Conservation (phyloP, 2,329 filamentous ascomycete species). For the Parasarocladium wereldwijsianum region DNA sequence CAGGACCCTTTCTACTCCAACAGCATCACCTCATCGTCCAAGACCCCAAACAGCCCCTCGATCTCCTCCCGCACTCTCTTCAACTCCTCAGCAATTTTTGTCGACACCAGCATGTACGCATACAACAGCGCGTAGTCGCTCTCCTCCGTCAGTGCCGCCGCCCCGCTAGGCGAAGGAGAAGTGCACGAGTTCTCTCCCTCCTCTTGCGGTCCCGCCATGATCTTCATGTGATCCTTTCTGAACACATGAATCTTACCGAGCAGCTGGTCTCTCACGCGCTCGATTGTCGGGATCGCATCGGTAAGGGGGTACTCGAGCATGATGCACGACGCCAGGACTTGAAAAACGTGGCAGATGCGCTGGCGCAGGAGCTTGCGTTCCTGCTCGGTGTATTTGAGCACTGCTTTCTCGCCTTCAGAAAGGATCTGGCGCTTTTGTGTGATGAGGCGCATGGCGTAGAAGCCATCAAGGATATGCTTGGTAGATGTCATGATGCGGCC, state of each 20-base stretch:
- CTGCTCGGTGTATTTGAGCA: conserved; percentile 63
- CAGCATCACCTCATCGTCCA: conserved; percentile 44
- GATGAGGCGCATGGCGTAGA: conserved; percentile 91
- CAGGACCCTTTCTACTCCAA: no score
- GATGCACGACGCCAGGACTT: conserved; percentile 80
- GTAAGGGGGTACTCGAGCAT: conserved; percentile 90
- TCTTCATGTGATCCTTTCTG: conserved; percentile 46
- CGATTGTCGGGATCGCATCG: conserved; percentile 73
- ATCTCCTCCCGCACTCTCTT: conserved; percentile 45
- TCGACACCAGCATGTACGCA: conserved; percentile 65
- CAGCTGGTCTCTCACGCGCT: conserved; percentile 65
- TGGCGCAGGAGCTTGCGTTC: conserved; percentile 74
- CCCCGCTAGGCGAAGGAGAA: no score
- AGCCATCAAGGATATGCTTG: conserved; percentile 75
- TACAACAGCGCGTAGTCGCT: conserved; percentile 85
- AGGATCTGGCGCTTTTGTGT: conserved; percentile 66
- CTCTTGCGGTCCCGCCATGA: no score
- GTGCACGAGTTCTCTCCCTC: no score
- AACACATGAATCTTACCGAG: conserved; percentile 82
- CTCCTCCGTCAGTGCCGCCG: conserved; percentile 34
- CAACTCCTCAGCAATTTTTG: conserved; percentile 51
- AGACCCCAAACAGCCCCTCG: conserved; percentile 46
- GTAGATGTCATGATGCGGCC: conserved; percentile 65
- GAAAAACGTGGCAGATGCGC: conserved; percentile 76
- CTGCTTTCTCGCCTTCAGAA: conserved; percentile 64